phyloP scores from a whole-genome alignment of 2,329 filamentous ascomycete species.

The Monilinia polystroma region DNA sequence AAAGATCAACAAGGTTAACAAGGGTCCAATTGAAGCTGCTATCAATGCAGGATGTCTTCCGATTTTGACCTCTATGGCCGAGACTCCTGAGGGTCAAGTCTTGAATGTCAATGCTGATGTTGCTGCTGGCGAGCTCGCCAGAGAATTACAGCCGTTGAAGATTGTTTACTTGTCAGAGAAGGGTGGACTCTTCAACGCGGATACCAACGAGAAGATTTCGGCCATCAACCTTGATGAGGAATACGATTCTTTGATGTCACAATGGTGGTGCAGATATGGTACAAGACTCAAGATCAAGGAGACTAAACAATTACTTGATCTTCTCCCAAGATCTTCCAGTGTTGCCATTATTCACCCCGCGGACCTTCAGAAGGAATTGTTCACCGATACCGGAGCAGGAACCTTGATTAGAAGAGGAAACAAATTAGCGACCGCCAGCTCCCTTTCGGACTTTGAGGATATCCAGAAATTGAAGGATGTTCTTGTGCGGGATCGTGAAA shows the following conservation, averaged over 20 bases:
- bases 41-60: slow-evolving; percentile 90
- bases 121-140: slow-evolving; percentile 87
- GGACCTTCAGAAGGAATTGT: slow-evolving; percentile 93
- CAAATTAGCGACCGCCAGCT: slow-evolving; percentile 75
- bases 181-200: slow-evolving; percentile 90
- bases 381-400: slow-evolving; percentile 92
- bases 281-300: slow-evolving; percentile 96
- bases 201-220: slow-evolving; percentile 92
- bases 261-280: slow-evolving; percentile 93
- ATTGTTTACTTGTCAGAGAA: slow-evolving; percentile 99
- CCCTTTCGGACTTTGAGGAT: slow-evolving; percentile 73
- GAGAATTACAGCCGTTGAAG: slow-evolving; percentile 87
- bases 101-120: slow-evolving; percentile 98
- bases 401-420: slow-evolving; percentile 90
- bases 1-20: slow-evolving; percentile 92
- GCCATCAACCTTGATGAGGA: slow-evolving; percentile 97
- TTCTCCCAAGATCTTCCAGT: slow-evolving; percentile 85
- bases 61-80: slow-evolving; percentile 93
- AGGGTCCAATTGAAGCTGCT: slow-evolving; percentile 82
- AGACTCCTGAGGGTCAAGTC: slow-evolving; percentile 85
- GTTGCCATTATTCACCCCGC: slow-evolving; percentile 97
- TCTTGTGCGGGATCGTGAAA: slow-evolving; percentile 76
- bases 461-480: slow-evolving; percentile 76
- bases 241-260: slow-evolving; percentile 86
- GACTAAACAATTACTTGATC: slow-evolving; percentile 88